Conservation (phyloP, 2,329 filamentous ascomycete genomes). For the Niveomyces coronatus region DNA sequence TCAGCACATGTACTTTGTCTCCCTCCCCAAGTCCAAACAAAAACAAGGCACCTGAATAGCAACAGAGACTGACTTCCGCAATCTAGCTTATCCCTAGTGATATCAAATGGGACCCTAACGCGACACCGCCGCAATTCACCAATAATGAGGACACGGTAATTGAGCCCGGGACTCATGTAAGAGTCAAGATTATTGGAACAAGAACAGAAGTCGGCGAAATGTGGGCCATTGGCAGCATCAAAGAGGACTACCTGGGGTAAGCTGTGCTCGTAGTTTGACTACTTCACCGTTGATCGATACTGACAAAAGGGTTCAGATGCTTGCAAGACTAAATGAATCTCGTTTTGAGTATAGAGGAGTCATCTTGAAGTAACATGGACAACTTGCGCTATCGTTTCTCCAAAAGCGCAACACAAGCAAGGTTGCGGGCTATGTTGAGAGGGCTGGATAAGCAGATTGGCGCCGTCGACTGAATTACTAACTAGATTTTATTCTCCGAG, state of each 20-base stretch:
- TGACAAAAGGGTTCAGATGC: constrained; percentile 12
- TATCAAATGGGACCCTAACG: constrained; percentile 90
- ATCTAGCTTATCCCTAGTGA: constrained; percentile 89
- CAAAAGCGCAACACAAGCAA: no score
- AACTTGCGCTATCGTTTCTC: no score
- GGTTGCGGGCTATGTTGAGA: no score
- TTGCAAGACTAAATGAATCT: constrained; percentile 13
- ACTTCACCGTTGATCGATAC: constrained; percentile 6
- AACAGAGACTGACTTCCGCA: no score
- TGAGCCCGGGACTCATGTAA: constrained; percentile 85
- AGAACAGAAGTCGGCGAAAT: constrained; percentile 90
- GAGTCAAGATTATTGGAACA: constrained; percentile 88
- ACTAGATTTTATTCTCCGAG: no score
- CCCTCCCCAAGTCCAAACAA: neutral
- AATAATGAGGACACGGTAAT: constrained; percentile 92
- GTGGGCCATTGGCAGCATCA: constrained; percentile 96
- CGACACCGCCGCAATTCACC: constrained; percentile 92
- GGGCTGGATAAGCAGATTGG: no score
- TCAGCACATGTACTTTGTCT: constrained; percentile 59
- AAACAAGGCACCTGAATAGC: no score
- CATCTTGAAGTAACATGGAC: no score
- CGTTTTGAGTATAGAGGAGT: no score
- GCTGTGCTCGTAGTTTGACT: neutral
- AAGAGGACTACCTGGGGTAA: constrained; percentile 67
- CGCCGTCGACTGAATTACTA: no score